Evolutionary conservation across 2,329 filamentous ascomycete genomes (phyloP).

Genomic region (Coleophoma eucalyptorum): DNA sequence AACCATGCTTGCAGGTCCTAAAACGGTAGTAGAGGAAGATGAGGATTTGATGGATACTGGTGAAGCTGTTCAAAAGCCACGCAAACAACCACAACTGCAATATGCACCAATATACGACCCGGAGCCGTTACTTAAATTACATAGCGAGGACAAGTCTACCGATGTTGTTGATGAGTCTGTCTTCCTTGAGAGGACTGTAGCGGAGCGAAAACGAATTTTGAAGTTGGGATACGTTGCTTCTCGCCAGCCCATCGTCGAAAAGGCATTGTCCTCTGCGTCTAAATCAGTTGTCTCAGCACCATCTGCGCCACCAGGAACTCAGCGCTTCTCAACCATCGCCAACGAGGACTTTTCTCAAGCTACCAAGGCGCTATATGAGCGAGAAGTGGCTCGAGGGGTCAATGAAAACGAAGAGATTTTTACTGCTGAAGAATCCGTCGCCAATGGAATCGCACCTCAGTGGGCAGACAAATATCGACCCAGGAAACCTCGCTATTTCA

Average conservation of each 20-base stretch:
- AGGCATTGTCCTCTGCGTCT: conserved; percentile 23
- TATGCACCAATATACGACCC: conserved; percentile 53
- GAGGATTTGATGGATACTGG: conserved; percentile 9
- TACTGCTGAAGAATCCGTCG: conserved; percentile 78
- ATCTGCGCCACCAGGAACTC: conserved; percentile 48
- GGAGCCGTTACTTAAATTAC: conserved; percentile 61
- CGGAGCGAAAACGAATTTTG: conserved; percentile 55
- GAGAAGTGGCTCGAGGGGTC: conserved; percentile 87
- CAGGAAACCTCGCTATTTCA: conserved; percentile 94
- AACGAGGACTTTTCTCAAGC: conserved; percentile 83
- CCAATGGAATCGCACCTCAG: conserved; percentile 58
- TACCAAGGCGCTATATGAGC: conserved; percentile 85
- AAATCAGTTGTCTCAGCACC: conserved; percentile 31
- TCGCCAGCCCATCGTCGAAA: conserved; percentile 36
- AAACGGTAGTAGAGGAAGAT: conserved; percentile 21
- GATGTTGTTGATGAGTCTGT: conserved; percentile 52
- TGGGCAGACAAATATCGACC: conserved; percentile 86
- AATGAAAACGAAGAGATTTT: conserved; percentile 96
- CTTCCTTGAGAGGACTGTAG: conserved; percentile 53
- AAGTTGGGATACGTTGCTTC: conserved; percentile 68
- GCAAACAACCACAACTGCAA: conserved; percentile 24
- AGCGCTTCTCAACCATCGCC: conserved; percentile 64
- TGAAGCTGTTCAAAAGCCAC: conserved; percentile 10
- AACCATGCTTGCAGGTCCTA: conserved; percentile 37
- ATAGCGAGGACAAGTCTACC: conserved; percentile 57